Conservation (phyloP, 2,329 filamentous ascomycete genomes). For the Colletotrichum kahawae region DNA sequence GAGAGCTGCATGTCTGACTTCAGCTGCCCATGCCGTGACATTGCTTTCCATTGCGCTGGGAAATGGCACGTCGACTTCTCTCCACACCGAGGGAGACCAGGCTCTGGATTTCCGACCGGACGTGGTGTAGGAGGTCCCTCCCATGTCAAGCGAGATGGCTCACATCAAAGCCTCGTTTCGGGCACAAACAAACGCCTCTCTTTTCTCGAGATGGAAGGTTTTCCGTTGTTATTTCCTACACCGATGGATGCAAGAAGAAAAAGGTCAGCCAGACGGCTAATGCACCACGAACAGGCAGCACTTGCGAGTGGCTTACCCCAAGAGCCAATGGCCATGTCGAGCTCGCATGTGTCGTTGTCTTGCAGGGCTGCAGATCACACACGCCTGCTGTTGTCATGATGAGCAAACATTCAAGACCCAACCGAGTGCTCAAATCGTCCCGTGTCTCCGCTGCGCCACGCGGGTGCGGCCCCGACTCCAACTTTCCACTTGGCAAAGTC, state of each 20-base stretch:
- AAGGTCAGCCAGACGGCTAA: background rate
- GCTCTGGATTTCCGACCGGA: background rate
- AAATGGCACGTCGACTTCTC: background rate
- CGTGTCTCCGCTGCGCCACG: constrained; percentile 7
- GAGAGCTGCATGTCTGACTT: background rate
- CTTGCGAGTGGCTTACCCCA: background rate
- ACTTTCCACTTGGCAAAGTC: background rate
- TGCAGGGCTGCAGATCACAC: background rate
- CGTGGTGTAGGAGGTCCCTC: background rate
- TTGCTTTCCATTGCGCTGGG: background rate
- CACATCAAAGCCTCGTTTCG: background rate
- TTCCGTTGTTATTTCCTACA: background rate
- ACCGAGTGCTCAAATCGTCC: background rate
- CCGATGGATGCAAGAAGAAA: background rate
- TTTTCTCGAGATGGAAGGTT: background rate
- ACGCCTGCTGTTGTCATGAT: background rate
- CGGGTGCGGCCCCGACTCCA: background rate
- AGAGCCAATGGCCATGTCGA: background rate
- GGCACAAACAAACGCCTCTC: background rate
- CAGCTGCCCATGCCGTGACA: background rate
- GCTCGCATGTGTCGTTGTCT: background rate
- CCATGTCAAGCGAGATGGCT: background rate
- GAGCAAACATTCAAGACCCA: background rate
- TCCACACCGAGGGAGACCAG: background rate
- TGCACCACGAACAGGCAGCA: background rate